Evolutionary conservation across 306 rosid genomes (phyloP).

Genomic region (Erythrophleum fordii): DNA sequence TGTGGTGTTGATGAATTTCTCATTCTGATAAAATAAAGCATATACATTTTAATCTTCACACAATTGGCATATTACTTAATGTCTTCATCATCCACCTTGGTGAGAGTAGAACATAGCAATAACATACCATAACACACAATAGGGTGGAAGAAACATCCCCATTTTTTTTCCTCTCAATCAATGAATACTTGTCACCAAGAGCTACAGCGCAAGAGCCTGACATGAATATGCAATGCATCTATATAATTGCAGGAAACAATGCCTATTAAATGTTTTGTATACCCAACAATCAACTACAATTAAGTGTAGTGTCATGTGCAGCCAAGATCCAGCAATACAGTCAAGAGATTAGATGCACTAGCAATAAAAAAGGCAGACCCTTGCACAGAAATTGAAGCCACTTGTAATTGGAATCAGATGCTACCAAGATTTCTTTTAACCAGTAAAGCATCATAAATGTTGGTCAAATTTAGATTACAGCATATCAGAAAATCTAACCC

Average conservation of each 20-base stretch:
- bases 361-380: not conserved
- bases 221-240: not conserved
- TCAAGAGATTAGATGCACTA: not conserved
- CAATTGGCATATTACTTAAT: constrained; percentile 5
- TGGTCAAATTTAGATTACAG: not conserved
- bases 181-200: constrained; percentile 11
- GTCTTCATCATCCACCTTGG: constrained; percentile 25
- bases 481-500: constrained; percentile 7
- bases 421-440: not conserved
- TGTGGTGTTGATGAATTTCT: constrained; percentile 5
- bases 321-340: not conserved
- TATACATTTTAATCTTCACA: constrained; percentile 27
- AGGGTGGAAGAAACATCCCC: constrained; percentile 10
- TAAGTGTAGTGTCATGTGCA: not conserved
- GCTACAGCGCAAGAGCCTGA: not conserved
- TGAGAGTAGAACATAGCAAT: constrained; percentile 5
- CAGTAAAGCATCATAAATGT: constrained; percentile 4
- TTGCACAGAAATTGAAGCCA: not conserved
- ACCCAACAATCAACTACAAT: not conserved
- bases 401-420: not conserved
- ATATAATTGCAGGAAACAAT: not conserved
- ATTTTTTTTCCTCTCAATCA: constrained; percentile 18
- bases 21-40: constrained; percentile 9
- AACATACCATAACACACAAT: not conserved
- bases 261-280: not conserved